Base-by-base conservation (phyloP, 225 moss, liverwort and hornwort genomes). In the Bryum argenteum region DNA sequence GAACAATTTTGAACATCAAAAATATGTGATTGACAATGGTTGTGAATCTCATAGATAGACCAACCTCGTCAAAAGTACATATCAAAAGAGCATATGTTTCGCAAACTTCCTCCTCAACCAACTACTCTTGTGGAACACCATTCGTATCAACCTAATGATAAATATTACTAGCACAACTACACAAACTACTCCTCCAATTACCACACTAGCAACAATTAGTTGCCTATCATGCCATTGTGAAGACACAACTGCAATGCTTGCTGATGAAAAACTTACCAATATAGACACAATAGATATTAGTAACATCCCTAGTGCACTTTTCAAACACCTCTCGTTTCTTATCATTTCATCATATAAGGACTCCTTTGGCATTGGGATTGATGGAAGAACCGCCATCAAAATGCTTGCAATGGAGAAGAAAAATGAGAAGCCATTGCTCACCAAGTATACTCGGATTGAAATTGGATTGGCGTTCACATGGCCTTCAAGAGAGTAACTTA, bases 361-460 rank as follows among this genome's bases (percentile, higher is more conserved):
- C 11, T 75, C 78, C 28, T 83, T 68, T 2, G 75, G 37, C 87
- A 83, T 69, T 0, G 84, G 81, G 8, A 84, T 70, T 0, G 79
- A 38, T 14, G 67, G 72, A 4, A 84, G 48, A 6, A 81, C 18
- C 0, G 81, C 76, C 19, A 74, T 66, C 63, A 84, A 71, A 2
- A 87, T 72, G 2, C 79, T 56, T 6, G 71, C 71, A 5, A 87
- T 61, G 0, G 81, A 81, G 41, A 87, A 41, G 44, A 77, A 87
- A 14, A 84, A 87, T 0, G 80, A 76, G 1, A 78, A 0, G 2
- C 54, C 71, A 20, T 83, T 82, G 56, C 58, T 71, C 1, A 69
- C 62, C 39, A 79, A 37, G 38, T 68, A 88, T 0, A 75, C 16
- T 44, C 20, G 71, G 0, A 45, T 8, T 0, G n/a, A 2, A 4